Base-by-base conservation (phyloP, 345 rosid genomes). In the Gossypium rotundifolium region DNA sequence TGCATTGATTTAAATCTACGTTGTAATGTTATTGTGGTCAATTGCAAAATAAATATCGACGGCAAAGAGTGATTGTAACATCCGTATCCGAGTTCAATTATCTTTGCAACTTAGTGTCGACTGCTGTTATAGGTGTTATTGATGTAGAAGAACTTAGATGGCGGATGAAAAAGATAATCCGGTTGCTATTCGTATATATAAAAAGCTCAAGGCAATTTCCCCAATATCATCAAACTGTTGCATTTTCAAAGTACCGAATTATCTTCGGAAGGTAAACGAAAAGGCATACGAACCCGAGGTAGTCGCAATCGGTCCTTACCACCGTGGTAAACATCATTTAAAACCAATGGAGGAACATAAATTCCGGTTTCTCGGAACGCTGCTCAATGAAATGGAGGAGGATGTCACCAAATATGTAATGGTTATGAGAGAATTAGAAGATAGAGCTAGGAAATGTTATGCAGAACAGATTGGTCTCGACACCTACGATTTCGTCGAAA, bases 221-320 rank as follows among this genome's bases (percentile, higher is more conserved):
- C 45, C 45, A 14, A 62, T 62, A 62, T 62, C 66, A 13, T 33
- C 66, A 2, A 44, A 29, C 11, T 29, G 66, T 44, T 67, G 62
- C 53, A 75, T 79, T 23, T 79, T 75, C 61, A 70, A 38, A 49
- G 78, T 75, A 10, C 78, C 69, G 20, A 22, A 53, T 10, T 51
- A 52, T 2, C 62, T 74, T 1, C 75, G 75, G 9, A 58, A 67
- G 33, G 64, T 75, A 17, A 79, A 76, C 13, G 69, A 65, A 17
- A 75, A 33, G n/a, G 74, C 82, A 1, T 79, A 76, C 52, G 82
- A 79, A 49, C 79, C 82, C 1, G n/a, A 58, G 3, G 25, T 76
- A 59, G 18, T 79, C 2, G 73, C 82, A 2, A 76, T 79, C 7
- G 82, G 82, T 40, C 79, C 82, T 48, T 72, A 72, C 49, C 74